A percentile compares a stretch with the other conserved stretches of the same genome.
phyloP scores from a whole-genome alignment of 1,284 basidiomycete genomes.

The Cryptococcus amylolentus region DNA sequence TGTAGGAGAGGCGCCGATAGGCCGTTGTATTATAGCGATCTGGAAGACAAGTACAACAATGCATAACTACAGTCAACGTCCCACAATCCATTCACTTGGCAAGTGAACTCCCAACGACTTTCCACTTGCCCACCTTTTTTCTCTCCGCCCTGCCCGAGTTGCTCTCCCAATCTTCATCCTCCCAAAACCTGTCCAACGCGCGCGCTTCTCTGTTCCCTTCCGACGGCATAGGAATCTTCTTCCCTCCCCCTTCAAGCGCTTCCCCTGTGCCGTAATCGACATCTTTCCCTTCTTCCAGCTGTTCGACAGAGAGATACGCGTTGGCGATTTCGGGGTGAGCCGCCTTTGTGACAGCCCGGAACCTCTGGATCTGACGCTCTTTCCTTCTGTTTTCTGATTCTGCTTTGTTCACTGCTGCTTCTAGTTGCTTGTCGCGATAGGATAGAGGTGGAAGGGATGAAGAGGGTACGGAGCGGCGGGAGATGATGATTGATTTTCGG shows the following conservation, averaged over 20 bases:
- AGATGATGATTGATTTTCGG: conserved; percentile 31
- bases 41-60: conserved; percentile 4
- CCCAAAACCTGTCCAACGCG: conserved; percentile 30
- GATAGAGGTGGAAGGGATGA: conserved; percentile 1
- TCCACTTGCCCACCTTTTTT: conserved; percentile 24
- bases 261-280: conserved; percentile 6
- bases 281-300: conserved; percentile 11
- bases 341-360: conserved; percentile 43
- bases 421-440: neutral
- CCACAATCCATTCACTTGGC: too few relatives aligned
- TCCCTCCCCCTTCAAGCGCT: conserved; percentile 2
- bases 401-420: conserved; percentile 5
- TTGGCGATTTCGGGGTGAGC: conserved; percentile 28
- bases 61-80: neutral
- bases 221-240: conserved; percentile 2
- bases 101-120: conserved; percentile 11
- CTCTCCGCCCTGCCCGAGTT: conserved; percentile 8
- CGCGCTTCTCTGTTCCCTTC: conserved; percentile 18
- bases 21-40: neutral
- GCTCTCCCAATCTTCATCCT: conserved; percentile 38
- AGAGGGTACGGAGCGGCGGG: conserved; percentile 18
- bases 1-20: neutral
- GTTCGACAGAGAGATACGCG: conserved; percentile 28
- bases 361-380: conserved; percentile 35
- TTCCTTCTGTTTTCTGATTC: conserved; percentile 11